Percentiles rank a stretch among this genome's conserved stretches.
phyloP scores from a whole-genome alignment of 768 basidiomycete genomes.

The Russula compacta region DNA sequence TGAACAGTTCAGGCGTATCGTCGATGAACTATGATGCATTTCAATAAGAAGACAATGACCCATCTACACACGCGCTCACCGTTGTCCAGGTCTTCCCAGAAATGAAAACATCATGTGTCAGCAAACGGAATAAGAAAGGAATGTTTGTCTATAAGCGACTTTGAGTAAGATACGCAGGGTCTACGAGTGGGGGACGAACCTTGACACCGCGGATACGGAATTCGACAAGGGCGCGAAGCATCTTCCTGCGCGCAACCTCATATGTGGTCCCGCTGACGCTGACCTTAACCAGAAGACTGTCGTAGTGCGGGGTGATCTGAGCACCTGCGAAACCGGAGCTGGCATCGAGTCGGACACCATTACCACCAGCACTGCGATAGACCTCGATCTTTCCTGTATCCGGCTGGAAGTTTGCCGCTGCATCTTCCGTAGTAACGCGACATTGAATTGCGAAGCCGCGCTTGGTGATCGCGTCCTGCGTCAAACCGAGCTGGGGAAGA shows the following conservation, averaged over 20 bases:
- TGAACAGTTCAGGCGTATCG: constrained; percentile 99
- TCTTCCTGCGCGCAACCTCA: constrained; percentile 97
- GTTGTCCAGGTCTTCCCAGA: constrained; percentile 99
- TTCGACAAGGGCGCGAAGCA: constrained; percentile 98
- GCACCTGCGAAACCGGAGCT: constrained; percentile 98
- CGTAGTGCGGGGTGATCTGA: constrained; percentile 98
- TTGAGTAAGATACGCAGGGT: background rate
- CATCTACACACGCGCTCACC: constrained; percentile 30
- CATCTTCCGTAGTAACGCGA: constrained; percentile 96
- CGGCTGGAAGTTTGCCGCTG: constrained; percentile 87
- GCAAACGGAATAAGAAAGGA: constrained; percentile 95
- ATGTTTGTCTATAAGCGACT: constrained; percentile 76
- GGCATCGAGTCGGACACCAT: constrained; percentile 94
- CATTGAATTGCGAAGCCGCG: constrained; percentile 98
- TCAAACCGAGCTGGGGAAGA: constrained; percentile 87
- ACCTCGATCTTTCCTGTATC: constrained; percentile 99
- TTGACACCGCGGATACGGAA: constrained; percentile 99
- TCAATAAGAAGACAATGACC: background rate
- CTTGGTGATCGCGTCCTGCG: constrained; percentile 91
- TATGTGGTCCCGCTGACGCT: constrained; percentile 95
- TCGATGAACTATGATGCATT: constrained; percentile 75
- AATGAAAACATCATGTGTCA: constrained; percentile 95
- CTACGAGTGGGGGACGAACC: constrained; percentile 32
- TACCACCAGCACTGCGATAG: constrained; percentile 96
- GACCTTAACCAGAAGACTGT: constrained; percentile 94